phyloP scores from a whole-genome alignment of 192 early-diverging fungal species.

The Coemansia sp. region DNA sequence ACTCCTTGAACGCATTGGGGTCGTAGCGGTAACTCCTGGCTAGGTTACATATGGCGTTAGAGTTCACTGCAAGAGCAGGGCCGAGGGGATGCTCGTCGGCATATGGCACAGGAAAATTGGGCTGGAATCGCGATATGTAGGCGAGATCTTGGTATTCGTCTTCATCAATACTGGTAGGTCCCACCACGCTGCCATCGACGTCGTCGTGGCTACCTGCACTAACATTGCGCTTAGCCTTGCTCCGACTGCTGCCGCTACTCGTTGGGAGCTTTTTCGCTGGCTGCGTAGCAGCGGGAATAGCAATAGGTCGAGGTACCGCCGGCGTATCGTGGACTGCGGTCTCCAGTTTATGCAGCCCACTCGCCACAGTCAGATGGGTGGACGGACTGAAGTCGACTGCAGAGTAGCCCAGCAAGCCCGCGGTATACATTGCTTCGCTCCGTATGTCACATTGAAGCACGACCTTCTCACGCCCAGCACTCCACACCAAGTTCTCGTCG shows the following conservation, averaged over 20 bases:
- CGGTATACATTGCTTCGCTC: conserved; percentile 34
- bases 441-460: conserved; percentile 52
- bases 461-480: conserved; percentile 21
- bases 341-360: conserved; percentile 11
- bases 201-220: not conserved
- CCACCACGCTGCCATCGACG: not conserved
- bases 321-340: not conserved
- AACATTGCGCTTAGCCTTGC: conserved; percentile 6
- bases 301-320: not conserved
- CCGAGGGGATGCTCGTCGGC: conserved; percentile 47
- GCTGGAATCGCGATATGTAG: conserved; percentile 24
- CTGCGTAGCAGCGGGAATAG: not conserved
- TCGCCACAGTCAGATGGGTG: conserved; percentile 33
- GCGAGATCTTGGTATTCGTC: not conserved
- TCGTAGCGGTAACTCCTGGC: conserved; percentile 53
- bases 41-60: conserved; percentile 27
- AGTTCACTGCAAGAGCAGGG: conserved; percentile 13
- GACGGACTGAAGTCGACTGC: conserved; percentile 39
- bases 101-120: conserved; percentile 39
- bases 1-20: conserved; percentile 27
- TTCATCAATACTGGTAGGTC: not conserved
- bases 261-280: not conserved
- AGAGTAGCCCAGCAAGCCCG: conserved; percentile 27
- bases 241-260: conserved; percentile 1
- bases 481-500: conserved; percentile 52